Conservation (phyloP, 495 filamentous ascomycete genomes). For the Baudoinia panamericana region DNA sequence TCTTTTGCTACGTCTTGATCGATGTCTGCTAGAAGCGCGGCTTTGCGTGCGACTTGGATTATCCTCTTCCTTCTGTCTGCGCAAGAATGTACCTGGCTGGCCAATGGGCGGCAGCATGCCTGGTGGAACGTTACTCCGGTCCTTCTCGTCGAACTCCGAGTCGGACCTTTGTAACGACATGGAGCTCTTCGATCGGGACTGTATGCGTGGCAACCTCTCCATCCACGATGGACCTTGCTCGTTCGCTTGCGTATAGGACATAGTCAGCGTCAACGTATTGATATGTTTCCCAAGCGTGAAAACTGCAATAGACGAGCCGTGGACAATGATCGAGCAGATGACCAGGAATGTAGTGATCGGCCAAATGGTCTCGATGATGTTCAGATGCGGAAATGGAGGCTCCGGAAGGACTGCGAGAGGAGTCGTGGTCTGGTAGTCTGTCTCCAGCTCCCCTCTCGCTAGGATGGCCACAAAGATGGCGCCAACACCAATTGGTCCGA, state of each 20-base stretch:
- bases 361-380: conserved; percentile 76
- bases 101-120: conserved; percentile 62
- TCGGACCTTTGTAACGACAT: conserved; percentile 64
- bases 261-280: conserved; percentile 87
- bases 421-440: conserved; percentile 41
- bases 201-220: conserved; percentile 81
- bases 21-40: conserved; percentile 47
- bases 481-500: conserved; percentile 95
- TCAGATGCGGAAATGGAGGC: conserved; percentile 41
- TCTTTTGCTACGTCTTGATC: conserved; percentile 51
- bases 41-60: conserved; percentile 31
- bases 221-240: conserved; percentile 92
- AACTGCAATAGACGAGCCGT: conserved; percentile 94
- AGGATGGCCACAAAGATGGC: conserved; percentile 93
- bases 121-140: conserved; percentile 51
- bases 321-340: conserved; percentile 85
- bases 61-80: conserved; percentile 69
- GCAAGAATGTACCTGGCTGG: conserved; percentile 66
- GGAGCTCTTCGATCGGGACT: conserved; percentile 66
- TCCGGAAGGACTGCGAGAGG: conserved; percentile 51
- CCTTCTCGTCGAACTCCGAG: conserved; percentile 44
- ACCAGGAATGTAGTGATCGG: conserved; percentile 92
- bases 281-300: conserved; percentile 97
- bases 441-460: conserved; percentile 77
- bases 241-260: conserved; percentile 83